phyloP scores from a whole-genome alignment of 768 basidiomycete genomes.

The Podaxis sp. region DNA sequence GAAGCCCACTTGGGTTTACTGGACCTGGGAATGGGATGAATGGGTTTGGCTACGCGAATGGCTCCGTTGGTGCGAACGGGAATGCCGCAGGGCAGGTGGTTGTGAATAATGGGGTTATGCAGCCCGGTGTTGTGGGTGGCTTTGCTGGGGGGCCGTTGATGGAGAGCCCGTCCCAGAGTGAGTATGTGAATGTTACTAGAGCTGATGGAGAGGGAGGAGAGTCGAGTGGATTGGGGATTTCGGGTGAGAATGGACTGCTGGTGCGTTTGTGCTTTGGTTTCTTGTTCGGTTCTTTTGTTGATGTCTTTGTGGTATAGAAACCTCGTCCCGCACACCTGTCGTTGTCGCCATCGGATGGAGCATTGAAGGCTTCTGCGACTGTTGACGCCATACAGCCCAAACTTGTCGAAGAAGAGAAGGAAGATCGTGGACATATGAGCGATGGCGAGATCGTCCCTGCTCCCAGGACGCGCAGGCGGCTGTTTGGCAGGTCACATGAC shows the following conservation, averaged over 20 bases:
- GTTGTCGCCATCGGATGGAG: constrained; percentile 63
- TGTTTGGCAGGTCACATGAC: constrained; percentile 67
- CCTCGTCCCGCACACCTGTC: constrained; percentile 49
- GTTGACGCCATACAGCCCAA: constrained; percentile 28
- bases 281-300: neutral
- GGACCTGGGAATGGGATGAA: constrained; percentile 15
- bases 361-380: constrained; percentile 42
- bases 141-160: neutral
- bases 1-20: constrained; percentile 34
- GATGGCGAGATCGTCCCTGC: constrained; percentile 55
- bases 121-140: neutral
- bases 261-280: constrained; percentile 17
- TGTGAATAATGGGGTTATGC: neutral
- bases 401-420: constrained; percentile 41
- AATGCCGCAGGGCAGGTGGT: constrained; percentile 17
- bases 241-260: constrained; percentile 1
- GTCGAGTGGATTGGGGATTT: constrained; percentile 1
- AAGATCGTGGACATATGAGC: constrained; percentile 55
- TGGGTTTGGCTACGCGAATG: constrained; percentile 19
- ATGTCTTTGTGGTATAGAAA: constrained; percentile 28
- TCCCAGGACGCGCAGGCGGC: constrained; percentile 43
- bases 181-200: neutral
- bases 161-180: neutral
- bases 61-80: constrained; percentile 23
- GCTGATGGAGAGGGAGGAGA: neutral